Evolutionary conservation across 495 filamentous ascomycete genomes (phyloP), one percentile per base, ranked within the genome.

Genomic region (Talaromyces borbonicus): DNA sequence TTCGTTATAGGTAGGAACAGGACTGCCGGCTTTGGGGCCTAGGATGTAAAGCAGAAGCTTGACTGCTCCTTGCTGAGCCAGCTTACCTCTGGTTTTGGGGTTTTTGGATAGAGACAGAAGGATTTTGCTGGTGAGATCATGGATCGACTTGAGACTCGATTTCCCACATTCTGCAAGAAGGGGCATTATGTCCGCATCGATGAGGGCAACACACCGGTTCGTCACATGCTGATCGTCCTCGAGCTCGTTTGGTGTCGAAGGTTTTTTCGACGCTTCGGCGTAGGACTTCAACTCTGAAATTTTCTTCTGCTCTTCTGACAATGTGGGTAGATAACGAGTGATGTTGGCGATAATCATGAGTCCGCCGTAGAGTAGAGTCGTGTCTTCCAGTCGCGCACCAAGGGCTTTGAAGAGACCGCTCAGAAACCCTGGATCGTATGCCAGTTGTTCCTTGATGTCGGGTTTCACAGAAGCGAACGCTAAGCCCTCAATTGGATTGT

Each of bases 231-330:
- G 68, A 35, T 94, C 79, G 41, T 83, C 74, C 49, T 86, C 82
- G 3, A 88, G 68, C 5, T 78, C 74, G 56, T 92, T 81, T 1
- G 77, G 68, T 16, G 78, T 65, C 2, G 69, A 49, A 8, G 77
- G 58, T 8, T 52, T 56, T 47, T 60, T 59, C 23, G 79, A 74
- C 7, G 87, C 82, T 55, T 94, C 86, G 16, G 92, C 90, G 55
- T 96, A 97, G 2, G 87, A 82, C 65, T 93, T 96, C 22, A 97
- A 76, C 54, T 99, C 82, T 1, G 74, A 72, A 59, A 99, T 83
- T 47, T 84, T 83, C 67, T 90, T 92, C 58, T 96, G 83, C 57
- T 97, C 92, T 53, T 95, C 90, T 8, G 87, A 81, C 15, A 87
- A 67, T n/a, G 66, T 62, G 11, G 88, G 89, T 33, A 78, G 75